Evolutionary conservation across 495 filamentous ascomycete genomes (phyloP).

Genomic region (Letharia columbiana): DNA sequence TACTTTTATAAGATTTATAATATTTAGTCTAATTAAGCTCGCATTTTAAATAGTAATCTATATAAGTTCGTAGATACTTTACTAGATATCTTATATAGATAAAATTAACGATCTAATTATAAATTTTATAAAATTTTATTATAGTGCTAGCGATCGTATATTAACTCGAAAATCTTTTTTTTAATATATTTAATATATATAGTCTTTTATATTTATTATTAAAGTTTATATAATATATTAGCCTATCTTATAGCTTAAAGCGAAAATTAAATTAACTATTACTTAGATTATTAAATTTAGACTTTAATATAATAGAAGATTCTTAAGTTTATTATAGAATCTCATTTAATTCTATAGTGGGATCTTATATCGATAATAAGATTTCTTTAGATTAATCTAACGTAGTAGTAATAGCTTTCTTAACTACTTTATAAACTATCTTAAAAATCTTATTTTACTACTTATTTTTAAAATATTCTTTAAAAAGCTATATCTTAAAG

Average conservation of each 20-base stretch:
- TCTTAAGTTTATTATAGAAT: neutral
- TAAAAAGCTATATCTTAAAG: neutral
- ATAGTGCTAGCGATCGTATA: neutral
- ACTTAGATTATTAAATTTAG: neutral
- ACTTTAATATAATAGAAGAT: neutral
- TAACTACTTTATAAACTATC: neutral
- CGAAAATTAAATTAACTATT: neutral
- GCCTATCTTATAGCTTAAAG: neutral
- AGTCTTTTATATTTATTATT: neutral
- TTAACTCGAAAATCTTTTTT: neutral
- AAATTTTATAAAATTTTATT: neutral
- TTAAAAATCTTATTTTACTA: neutral
- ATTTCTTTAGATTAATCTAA: neutral
- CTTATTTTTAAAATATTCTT: neutral
- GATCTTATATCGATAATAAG: neutral
- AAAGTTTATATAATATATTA: neutral
- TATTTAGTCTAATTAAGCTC: neutral
- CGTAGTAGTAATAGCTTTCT: too few species aligned
- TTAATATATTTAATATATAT: neutral
- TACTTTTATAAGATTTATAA: neutral
- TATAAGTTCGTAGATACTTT: neutral
- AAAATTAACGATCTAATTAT: neutral
- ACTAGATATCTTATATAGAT: neutral
- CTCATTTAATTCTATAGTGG: neutral
- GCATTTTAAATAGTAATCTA: constrained; percentile 8